phyloP scores from a whole-genome alignment of 179 eudicot genomes.

The Drosera spatulata region DNA sequence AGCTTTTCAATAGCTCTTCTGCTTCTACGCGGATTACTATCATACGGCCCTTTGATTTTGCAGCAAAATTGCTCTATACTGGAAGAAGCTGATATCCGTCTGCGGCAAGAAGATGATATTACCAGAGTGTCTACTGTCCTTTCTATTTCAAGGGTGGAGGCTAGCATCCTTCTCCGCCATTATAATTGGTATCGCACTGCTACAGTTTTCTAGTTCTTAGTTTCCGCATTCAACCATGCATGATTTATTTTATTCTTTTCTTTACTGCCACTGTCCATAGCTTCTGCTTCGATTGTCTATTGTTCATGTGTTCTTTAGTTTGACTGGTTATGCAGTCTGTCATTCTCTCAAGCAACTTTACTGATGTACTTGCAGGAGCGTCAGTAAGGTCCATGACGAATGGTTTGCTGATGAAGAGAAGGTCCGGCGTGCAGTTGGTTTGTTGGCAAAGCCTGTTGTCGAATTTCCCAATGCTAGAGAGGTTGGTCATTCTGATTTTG shows the following conservation, averaged over 20 bases:
- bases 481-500: constrained; percentile 17
- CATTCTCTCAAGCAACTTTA: neutral
- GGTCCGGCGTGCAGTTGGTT: constrained; percentile 52
- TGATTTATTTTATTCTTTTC: too few relatives aligned
- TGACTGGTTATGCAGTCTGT: too few relatives aligned
- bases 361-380: constrained; percentile 37
- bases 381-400: constrained; percentile 65
- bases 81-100: constrained; percentile 47
- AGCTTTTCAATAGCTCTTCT: too few relatives aligned
- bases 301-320: too few relatives aligned
- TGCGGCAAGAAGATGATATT: constrained; percentile 50
- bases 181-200: constrained; percentile 46
- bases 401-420: constrained; percentile 82
- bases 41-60: neutral
- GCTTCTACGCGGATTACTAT: too few relatives aligned
- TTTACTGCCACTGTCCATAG: too few relatives aligned
- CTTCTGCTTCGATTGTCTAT: too few relatives aligned
- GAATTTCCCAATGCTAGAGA: constrained; percentile 28
- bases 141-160: constrained; percentile 51
- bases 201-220: too few relatives aligned
- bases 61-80: constrained; percentile 49
- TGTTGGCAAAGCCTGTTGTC: constrained; percentile 26
- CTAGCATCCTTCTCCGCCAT: constrained; percentile 56
- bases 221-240: too few relatives aligned
- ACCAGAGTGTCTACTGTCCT: constrained; percentile 51